Base-by-base conservation (phyloP, 257 asterid genomes). In the Primulina tabacum region DNA sequence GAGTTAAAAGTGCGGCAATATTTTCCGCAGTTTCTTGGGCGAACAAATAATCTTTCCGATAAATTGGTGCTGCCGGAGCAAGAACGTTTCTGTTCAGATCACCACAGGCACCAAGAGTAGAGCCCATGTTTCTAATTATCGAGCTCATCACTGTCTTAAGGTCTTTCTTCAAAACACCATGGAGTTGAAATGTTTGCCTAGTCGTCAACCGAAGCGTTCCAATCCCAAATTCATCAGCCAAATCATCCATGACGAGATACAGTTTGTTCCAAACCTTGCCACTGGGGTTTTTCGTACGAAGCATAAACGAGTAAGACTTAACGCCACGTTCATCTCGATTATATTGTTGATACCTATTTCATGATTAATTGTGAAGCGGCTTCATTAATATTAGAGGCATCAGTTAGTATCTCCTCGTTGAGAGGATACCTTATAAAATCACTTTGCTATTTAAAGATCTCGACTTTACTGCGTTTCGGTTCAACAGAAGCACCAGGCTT, bases 101-200 rank as follows among this genome's bases (percentile, higher is more conserved):
- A 82, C 98, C 98, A 74, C 98, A 93, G 0, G 97, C 98, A 20
- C 98, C 98, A 34, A 93, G 95, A 17, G 98, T 93, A 55, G 98
- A 90, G 33, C 97, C 97, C 98, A 93, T 90, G 79, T 73, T 80
- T 63, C 72, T 73, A 63, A 93, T 89, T 64, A 93, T 93, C 21
- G 89, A 61, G 75, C 95, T 85, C 98, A 90, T 93, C 65, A 93
- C 98, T n/a, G 95, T 87, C 86, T 93, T 93, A 18, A 93, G 95
- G 70, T 93, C 81, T 73, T 86, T 83, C 78, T 93, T 93, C 81
- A 93, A 7, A 32, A 93, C 96, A 53, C 97, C 98, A 70, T 93
- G 98, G 71, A 93, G 95, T 77, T 93, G 98, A 80, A 93, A 93
- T 21, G 98, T 90, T 66, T 93, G 98, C 75, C 98, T 86, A 32